Conservation (phyloP, 1,284 basidiomycete genomes). For the Sphaerobolus stellatus region DNA sequence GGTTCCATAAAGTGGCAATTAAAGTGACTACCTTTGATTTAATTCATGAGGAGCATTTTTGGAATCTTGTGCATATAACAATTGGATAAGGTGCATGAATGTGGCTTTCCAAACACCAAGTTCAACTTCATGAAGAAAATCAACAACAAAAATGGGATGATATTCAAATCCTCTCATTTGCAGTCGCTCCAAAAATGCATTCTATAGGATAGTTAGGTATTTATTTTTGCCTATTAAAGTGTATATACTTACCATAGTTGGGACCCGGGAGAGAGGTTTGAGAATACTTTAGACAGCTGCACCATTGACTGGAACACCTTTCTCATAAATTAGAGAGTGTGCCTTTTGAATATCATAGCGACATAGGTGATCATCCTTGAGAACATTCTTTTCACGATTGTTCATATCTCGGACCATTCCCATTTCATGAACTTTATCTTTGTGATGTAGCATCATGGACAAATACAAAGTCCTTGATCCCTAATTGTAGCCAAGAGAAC, state of each 20-base stretch:
- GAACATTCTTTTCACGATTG: slow-evolving; percentile 4
- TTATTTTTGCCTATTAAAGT: not conserved
- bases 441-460: slow-evolving; percentile 18
- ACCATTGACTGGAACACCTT: slow-evolving; percentile 18
- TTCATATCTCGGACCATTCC: slow-evolving; percentile 16
- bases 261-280: slow-evolving; percentile 13
- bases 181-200: slow-evolving; percentile 31
- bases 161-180: slow-evolving; percentile 24
- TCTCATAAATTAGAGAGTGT: slow-evolving; percentile 23
- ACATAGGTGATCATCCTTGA: slow-evolving; percentile 4
- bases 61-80: not conserved
- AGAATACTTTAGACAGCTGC: slow-evolving; percentile 12
- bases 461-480: slow-evolving; percentile 18
- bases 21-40: not conserved
- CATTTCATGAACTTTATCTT: slow-evolving; percentile 16
- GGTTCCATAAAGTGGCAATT: not conserved
- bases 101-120: slow-evolving; percentile 38
- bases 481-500: slow-evolving; percentile 15
- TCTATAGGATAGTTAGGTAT: slow-evolving; percentile 22
- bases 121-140: slow-evolving; percentile 40
- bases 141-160: slow-evolving; percentile 31
- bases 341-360: slow-evolving; percentile 9
- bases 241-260: slow-evolving; percentile 14
- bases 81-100: slow-evolving; percentile 34
- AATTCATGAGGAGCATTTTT: not conserved